phyloP scores from a whole-genome alignment of 495 filamentous ascomycete species.

The Neurospora intermedia region DNA sequence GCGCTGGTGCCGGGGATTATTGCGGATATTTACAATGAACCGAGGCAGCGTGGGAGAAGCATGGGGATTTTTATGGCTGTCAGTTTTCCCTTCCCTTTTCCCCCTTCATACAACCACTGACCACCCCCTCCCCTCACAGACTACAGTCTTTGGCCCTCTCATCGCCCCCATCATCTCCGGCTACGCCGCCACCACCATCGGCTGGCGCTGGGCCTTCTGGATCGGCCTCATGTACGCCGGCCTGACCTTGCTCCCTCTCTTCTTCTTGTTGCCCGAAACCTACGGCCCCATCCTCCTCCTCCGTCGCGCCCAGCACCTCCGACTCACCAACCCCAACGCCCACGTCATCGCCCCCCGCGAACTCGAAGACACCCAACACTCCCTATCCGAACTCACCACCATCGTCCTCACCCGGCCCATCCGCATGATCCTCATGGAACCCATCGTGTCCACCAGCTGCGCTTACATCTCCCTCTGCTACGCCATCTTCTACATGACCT shows the following conservation, averaged over 20 bases:
- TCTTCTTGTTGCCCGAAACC: conserved; percentile 52
- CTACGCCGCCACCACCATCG: conserved; percentile 42
- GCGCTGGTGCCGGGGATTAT: conserved; percentile 62
- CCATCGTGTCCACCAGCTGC: conserved; percentile 48
- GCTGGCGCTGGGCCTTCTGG: conserved; percentile 60
- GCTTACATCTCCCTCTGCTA: conserved; percentile 61
- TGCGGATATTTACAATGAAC: conserved; percentile 54
- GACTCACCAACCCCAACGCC: conserved; percentile 33
- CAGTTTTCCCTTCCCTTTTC: conserved; percentile 21
- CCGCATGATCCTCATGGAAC: conserved; percentile 33
- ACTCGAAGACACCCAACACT: conserved; percentile 18
- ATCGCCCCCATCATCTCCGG: conserved; percentile 60
- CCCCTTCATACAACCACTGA: not conserved
- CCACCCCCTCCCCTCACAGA: conserved; percentile 23
- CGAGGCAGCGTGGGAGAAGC: conserved; percentile 50
- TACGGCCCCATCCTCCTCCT: conserved; percentile 49
- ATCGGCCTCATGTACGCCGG: conserved; percentile 50
- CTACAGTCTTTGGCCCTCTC: conserved; percentile 55
- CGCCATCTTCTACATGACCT: conserved; percentile 67
- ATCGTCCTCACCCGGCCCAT: conserved; percentile 30
- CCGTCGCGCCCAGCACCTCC: conserved; percentile 41
- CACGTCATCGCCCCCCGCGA: conserved; percentile 26
- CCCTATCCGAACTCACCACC: conserved; percentile 23
- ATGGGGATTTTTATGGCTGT: conserved; percentile 63
- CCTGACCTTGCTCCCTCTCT: conserved; percentile 31